These are phyloP conservation scores for Tillandsia leiboldiana DNA, from an alignment of 176 grass and related monocot species.

Conservation along the genomic window DNA sequence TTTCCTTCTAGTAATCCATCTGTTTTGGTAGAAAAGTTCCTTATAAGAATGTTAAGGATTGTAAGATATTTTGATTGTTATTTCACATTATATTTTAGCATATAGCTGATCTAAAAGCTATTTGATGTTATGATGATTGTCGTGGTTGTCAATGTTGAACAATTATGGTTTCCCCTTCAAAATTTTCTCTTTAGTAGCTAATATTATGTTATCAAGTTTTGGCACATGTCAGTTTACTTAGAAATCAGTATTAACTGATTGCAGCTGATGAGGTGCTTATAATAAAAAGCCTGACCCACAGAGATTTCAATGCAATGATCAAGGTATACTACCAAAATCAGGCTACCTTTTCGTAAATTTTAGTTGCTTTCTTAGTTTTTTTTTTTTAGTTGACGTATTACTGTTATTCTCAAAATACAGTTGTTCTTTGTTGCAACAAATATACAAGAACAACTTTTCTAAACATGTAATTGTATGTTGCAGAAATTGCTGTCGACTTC, in stretches of 20 bases:
- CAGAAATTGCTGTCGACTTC: background rate
- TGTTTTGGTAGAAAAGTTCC: background rate
- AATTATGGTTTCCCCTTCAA: background rate
- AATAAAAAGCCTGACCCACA: conserved; percentile 89
- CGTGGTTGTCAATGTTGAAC: background rate
- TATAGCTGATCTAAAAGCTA: background rate
- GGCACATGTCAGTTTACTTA: background rate
- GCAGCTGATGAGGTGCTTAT: conserved; percentile 94
- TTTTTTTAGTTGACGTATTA: background rate
- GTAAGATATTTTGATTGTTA: background rate
- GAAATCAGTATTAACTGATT: conserved; percentile 17
- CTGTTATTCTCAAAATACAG: background rate
- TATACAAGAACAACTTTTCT: background rate
- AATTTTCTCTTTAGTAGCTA: background rate
- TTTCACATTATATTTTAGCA: too few relatives aligned
- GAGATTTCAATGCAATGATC: conserved; percentile 72
- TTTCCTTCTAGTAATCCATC: background rate
- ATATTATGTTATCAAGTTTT: background rate
- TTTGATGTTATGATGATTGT: background rate
- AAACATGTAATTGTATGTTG: background rate
- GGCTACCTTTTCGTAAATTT: background rate
- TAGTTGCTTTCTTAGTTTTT: background rate
- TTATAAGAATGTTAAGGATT: background rate
- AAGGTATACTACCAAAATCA: conserved; percentile 48
- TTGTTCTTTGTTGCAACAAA: background rate